Evolutionary conservation across 1,284 basidiomycete species (phyloP), one percentile per base, ranked within the genome.

Genomic region (Ceratobasidium sp.): DNA sequence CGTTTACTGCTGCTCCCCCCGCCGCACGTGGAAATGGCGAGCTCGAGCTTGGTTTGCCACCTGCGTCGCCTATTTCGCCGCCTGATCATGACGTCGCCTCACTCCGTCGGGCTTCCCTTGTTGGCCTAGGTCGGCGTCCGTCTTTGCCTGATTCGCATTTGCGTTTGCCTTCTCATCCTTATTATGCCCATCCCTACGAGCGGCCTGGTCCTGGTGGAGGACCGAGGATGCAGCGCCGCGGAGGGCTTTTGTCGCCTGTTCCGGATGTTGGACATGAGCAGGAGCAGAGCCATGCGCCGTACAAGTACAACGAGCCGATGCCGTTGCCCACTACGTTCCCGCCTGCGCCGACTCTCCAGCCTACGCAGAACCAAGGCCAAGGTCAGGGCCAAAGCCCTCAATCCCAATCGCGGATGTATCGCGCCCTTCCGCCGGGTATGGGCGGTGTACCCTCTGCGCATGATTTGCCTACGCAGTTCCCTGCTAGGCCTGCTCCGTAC

Each of bases 101-200:
- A 7, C 22, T 50, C 5, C 69, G 56, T 47, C 69, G 57, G 11
- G 64, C 48, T 27, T 50, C 64, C 31, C 64, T 54, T 24, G 63
- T 41, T 19, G 41, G 45, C 22, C 69, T 72, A 27, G 45, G 56
- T 33, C 69, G 69, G 33, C 69, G 69, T 7, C 69, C 69, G 45
- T 72, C 69, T 17, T 33, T 60, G 22, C 57, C 69, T 33, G 69
- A 72, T 33, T 72, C 69, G 29, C 69, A 72, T 47, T 47, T 72
- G 24, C 44, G 69, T 19, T 33, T 72, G 45, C 69, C 64, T 36
- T 1, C 64, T 9, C 64, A 66, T 27, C 64, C 64, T 27, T 66
- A 66, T 50, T 66, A 60, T n/a, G 2, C 53, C 14, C 66, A 71
- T 36, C 41, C 69, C 1, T 36, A 57, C 15, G 27, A 57, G 15